Percentiles rank a stretch among this genome's conserved stretches.
phyloP scores from a whole-genome alignment of 768 basidiomycete genomes.

The Phaeotremella skinneri region DNA sequence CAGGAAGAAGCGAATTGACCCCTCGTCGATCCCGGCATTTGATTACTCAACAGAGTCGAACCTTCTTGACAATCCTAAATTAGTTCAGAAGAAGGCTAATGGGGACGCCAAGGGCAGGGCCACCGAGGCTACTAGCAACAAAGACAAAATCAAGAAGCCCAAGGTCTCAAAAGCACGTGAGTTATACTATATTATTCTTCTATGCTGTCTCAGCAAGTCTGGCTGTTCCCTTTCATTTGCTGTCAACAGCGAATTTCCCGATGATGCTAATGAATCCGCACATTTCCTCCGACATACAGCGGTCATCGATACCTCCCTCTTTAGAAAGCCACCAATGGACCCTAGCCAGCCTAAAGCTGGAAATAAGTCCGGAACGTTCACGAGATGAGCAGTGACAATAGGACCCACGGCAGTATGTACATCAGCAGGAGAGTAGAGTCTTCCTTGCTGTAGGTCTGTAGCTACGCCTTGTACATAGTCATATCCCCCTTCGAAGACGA shows the following conservation, averaged over 20 bases:
- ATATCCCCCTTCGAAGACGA: too few relatives aligned
- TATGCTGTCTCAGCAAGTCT: too few relatives aligned
- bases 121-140: slow-evolving; percentile 52
- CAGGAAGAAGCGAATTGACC: slow-evolving; percentile 19
- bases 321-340: slow-evolving; percentile 42
- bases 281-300: slow-evolving; percentile 9
- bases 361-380: slow-evolving; percentile 49
- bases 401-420: background rate
- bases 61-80: slow-evolving; percentile 59
- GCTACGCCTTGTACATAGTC: too few relatives aligned
- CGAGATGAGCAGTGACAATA: slow-evolving; percentile 5
- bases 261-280: background rate
- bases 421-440: too few relatives aligned
- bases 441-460: too few relatives aligned
- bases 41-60: slow-evolving; percentile 71
- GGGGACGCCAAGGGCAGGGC: background rate
- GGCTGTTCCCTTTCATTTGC: too few relatives aligned
- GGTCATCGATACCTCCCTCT: slow-evolving; percentile 28
- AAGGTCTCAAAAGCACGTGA: slow-evolving; percentile 12
- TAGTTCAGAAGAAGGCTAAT: slow-evolving; percentile 20
- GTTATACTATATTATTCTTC: too few relatives aligned
- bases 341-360: slow-evolving; percentile 47
- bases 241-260: too few relatives aligned
- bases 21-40: slow-evolving; percentile 58
- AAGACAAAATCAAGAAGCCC: slow-evolving; percentile 48